These are phyloP conservation scores for Spathaspora gorwiae DNA, from an alignment of 805 yeast species.

Conservation along the genomic window DNA sequence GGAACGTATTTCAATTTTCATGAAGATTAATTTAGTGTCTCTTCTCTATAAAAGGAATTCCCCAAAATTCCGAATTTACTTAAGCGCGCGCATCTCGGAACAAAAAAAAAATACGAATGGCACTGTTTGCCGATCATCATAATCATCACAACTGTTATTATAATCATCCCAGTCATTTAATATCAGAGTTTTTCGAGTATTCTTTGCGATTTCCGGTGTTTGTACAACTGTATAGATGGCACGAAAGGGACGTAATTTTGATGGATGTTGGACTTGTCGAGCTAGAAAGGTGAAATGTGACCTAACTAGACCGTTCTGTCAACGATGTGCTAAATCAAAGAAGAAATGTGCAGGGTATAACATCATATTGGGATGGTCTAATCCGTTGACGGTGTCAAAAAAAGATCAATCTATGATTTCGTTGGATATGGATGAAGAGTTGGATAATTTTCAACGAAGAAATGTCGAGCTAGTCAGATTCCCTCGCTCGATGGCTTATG, in stretches of 20 bases:
- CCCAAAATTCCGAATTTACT: too few species aligned
- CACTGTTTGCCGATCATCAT: too few species aligned
- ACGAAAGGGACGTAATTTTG: constrained; percentile 32
- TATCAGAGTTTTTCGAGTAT: too few species aligned
- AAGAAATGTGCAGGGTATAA: constrained; percentile 47
- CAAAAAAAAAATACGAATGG: too few species aligned
- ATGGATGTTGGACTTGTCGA: constrained; percentile 57
- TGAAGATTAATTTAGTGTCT: too few species aligned
- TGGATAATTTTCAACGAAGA: constrained; percentile 40
- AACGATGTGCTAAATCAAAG: constrained; percentile 43
- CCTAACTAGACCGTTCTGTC: constrained; percentile 40
- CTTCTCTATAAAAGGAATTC: too few species aligned
- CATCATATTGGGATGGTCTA: constrained; percentile 45
- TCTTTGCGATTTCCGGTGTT: too few species aligned
- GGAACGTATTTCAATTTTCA: too few species aligned
- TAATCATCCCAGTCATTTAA: too few species aligned
- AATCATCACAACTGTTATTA: too few species aligned
- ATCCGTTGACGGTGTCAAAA: constrained; percentile 29
- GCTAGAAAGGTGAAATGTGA: constrained; percentile 52
- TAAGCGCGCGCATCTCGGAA: too few species aligned
- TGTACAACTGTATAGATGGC: constrained; percentile 10
- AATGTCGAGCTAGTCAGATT: constrained; percentile 41
- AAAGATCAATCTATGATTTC: constrained; percentile 14
- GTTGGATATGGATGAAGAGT: constrained; percentile 11
- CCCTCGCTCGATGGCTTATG: constrained; percentile 29